Evolutionary conservation across 768 basidiomycete species (phyloP).

Genomic region (Tylopilus felleus): DNA sequence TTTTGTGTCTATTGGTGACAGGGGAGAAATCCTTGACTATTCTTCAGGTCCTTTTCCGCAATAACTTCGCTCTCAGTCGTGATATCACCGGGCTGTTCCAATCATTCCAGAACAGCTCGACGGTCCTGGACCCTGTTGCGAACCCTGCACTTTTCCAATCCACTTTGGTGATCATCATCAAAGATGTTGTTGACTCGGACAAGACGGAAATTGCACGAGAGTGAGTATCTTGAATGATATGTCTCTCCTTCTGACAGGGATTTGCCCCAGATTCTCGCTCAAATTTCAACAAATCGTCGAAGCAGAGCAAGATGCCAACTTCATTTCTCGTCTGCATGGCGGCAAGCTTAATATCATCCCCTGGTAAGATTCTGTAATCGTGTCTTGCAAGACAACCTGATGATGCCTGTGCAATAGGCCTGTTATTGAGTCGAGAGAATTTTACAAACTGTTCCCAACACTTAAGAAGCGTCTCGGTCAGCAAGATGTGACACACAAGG

Average conservation of each 20-base stretch:
- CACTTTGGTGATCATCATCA: slow-evolving; percentile 60
- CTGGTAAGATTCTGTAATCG: slow-evolving; percentile 34
- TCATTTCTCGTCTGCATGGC: slow-evolving; percentile 55
- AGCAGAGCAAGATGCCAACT: slow-evolving; percentile 57
- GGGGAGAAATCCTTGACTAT: neutral
- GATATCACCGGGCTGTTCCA: slow-evolving; percentile 60
- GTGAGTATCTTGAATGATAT: slow-evolving; percentile 33
- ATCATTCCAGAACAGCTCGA: slow-evolving; percentile 55
- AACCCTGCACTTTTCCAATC: slow-evolving; percentile 61
- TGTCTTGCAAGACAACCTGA: neutral
- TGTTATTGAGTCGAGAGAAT: slow-evolving; percentile 59
- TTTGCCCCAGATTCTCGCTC: slow-evolving; percentile 42
- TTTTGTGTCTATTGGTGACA: neutral
- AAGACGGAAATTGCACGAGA: slow-evolving; percentile 55
- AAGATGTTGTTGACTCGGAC: slow-evolving; percentile 65
- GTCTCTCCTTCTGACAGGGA: neutral
- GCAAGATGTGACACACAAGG: slow-evolving; percentile 45
- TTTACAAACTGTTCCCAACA: slow-evolving; percentile 49
- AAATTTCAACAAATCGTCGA: slow-evolving; percentile 61
- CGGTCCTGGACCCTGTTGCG: slow-evolving; percentile 52
- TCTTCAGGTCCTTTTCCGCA: slow-evolving; percentile 56
- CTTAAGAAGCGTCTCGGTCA: slow-evolving; percentile 46
- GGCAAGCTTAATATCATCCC: slow-evolving; percentile 56
- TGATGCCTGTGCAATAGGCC: slow-evolving; percentile 28
- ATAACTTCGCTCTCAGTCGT: slow-evolving; percentile 62